phyloP scores from a whole-genome alignment of 306 rosid species.

The Aeschynomene evenia region DNA sequence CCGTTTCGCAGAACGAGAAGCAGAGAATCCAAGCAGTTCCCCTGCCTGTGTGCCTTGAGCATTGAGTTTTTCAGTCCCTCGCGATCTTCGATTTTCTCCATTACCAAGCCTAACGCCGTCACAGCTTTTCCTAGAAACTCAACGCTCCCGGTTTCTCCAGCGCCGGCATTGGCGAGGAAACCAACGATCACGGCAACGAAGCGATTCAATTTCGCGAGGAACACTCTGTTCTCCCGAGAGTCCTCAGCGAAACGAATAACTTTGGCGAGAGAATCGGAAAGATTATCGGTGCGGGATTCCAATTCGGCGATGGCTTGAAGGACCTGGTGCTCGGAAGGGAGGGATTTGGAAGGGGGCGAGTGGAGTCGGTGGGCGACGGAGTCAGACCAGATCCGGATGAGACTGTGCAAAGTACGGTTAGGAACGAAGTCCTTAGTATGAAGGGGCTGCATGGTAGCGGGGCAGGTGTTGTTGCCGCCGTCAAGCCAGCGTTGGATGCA shows the following conservation, averaged over 20 bases:
- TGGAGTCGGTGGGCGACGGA: slow-evolving; percentile 43
- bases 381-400: slow-evolving; percentile 92
- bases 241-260: slow-evolving; percentile 51
- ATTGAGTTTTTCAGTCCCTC: slow-evolving; percentile 39
- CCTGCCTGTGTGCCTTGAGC: slow-evolving; percentile 29
- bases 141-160: slow-evolving; percentile 19
- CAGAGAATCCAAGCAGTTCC: slow-evolving; percentile 42
- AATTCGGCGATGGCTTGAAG: slow-evolving; percentile 34
- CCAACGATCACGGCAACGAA: slow-evolving; percentile 47
- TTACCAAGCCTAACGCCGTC: slow-evolving; percentile 44
- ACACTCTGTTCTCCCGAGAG: slow-evolving; percentile 57
- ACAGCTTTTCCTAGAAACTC: slow-evolving; percentile 48
- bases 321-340: slow-evolving; percentile 39
- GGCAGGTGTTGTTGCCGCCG: slow-evolving; percentile 93
- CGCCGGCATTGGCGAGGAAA: slow-evolving; percentile 56
- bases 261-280: slow-evolving; percentile 40
- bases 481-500: slow-evolving; percentile 96
- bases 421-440: slow-evolving; percentile 75
- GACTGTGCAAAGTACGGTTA: slow-evolving; percentile 74
- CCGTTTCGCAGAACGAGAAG: slow-evolving; percentile 56
- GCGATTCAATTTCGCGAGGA: slow-evolving; percentile 48
- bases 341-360: slow-evolving; percentile 54
- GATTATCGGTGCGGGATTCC: neutral
- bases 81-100: slow-evolving; percentile 36
- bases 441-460: slow-evolving; percentile 96